Evolutionary conservation across 2,329 filamentous ascomycete species (phyloP).

Genomic region (Chaetomium globosum): DNA sequence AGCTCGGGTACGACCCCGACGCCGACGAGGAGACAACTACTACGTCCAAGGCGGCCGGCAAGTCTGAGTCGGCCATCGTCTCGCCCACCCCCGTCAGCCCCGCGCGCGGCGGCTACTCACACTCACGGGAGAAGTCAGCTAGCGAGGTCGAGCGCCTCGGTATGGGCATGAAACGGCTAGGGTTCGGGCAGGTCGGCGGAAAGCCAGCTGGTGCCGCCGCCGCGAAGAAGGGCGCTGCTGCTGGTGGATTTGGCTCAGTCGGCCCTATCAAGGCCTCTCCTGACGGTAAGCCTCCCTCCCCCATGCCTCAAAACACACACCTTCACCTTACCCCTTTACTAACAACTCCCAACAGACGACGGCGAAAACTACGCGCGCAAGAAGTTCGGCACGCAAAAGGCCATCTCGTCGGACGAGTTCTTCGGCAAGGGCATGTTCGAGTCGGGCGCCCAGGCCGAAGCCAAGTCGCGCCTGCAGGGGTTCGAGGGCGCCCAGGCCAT

Average conservation of each 20-base stretch:
- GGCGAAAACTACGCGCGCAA: constrained; percentile 79
- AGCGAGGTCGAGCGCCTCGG: constrained; percentile 86
- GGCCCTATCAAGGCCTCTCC: constrained; percentile 70
- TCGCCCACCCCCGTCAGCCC: constrained; percentile 77
- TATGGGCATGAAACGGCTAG: constrained; percentile 82
- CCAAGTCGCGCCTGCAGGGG: constrained; percentile 81
- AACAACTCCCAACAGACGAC: constrained; percentile 59
- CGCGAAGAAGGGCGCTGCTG: constrained; percentile 61
- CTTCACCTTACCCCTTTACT: neutral
- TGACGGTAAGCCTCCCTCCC: constrained; percentile 58
- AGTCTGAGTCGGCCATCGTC: constrained; percentile 63
- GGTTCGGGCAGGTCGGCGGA: constrained; percentile 78
- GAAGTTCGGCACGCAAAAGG: constrained; percentile 92
- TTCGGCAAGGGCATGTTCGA: constrained; percentile 91
- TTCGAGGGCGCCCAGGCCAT: constrained; percentile 93
- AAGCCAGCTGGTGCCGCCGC: constrained; percentile 45
- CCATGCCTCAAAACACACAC: neutral
- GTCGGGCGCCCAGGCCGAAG: constrained; percentile 76
- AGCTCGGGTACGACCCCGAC: constrained; percentile 92
- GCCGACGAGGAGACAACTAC: constrained; percentile 65
- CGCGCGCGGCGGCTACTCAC: constrained; percentile 57
- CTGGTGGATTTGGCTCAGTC: constrained; percentile 84
- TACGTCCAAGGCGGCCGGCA: constrained; percentile 49
- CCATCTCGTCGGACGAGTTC: constrained; percentile 97
- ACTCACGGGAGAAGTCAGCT: constrained; percentile 63